Evolutionary conservation across 768 basidiomycete species (phyloP).

Genomic region (Boletus huronensis): DNA sequence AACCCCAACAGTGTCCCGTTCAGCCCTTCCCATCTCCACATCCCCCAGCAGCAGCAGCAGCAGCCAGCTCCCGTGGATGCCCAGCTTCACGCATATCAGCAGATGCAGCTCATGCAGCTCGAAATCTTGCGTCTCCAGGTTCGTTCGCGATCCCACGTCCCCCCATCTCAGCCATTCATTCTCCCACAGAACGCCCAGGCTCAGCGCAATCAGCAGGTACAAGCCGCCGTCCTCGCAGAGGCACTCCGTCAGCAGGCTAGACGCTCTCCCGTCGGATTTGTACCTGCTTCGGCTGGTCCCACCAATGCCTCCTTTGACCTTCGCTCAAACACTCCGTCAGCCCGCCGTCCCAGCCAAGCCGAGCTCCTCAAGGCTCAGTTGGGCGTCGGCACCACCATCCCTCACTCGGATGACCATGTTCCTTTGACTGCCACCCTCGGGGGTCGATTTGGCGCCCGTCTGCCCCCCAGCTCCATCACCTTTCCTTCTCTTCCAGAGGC

Average conservation of each 20-base stretch:
- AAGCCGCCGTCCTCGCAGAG: conserved; percentile 66
- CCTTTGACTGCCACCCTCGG: conserved; percentile 81
- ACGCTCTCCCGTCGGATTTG: conserved; percentile 24
- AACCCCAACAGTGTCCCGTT: conserved; percentile 51
- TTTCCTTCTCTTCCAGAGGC: conserved; percentile 41
- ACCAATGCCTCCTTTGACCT: conserved; percentile 61
- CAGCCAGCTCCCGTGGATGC: conserved; percentile 36
- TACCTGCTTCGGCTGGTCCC: conserved; percentile 76
- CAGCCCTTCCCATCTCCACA: conserved; percentile 39
- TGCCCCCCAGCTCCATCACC: conserved; percentile 36
- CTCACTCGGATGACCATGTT: conserved; percentile 50
- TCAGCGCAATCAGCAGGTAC: conserved; percentile 58
- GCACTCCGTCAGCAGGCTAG: conserved; percentile 50
- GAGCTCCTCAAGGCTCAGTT: conserved; percentile 64
- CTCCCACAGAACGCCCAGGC: conserved; percentile 56
- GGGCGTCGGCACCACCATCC: conserved; percentile 32
- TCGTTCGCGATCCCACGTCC: conserved; percentile 13
- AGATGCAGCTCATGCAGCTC: conserved; percentile 79
- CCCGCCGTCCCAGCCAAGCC: conserved; percentile 66
- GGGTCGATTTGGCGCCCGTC: conserved; percentile 71
- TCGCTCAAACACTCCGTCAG: conserved; percentile 52
- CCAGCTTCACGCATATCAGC: conserved; percentile 63
- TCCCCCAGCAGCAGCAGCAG: conserved; percentile 40
- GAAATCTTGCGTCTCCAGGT: conserved; percentile 83
- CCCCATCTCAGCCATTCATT: conserved; percentile 9